Conservation (phyloP, 345 rosid species). For the Carallia brachiata region DNA sequence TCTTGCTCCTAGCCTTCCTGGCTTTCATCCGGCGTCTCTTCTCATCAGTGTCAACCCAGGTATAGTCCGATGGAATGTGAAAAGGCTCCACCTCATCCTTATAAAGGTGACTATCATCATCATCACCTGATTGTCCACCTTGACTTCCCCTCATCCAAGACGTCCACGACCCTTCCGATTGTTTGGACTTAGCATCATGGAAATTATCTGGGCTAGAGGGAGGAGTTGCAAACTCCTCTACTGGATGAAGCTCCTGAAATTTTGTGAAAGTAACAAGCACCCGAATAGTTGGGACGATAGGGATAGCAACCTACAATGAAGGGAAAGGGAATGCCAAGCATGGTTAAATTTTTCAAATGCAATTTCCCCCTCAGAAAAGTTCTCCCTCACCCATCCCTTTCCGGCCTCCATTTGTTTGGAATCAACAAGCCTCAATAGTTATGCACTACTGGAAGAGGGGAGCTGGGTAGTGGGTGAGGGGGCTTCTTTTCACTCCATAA, state of each 20-base stretch:
- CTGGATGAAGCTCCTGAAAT: slow-evolving; percentile 86
- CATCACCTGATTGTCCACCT: slow-evolving; percentile 69
- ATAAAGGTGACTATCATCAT: slow-evolving; percentile 60
- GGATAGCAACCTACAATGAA: slow-evolving; percentile 78
- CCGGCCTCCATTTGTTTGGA: too few species aligned
- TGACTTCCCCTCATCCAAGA: slow-evolving; percentile 92
- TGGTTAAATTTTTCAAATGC: too few species aligned
- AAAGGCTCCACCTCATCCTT: slow-evolving; percentile 87
- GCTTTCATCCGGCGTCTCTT: slow-evolving; percentile 92
- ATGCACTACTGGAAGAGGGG: background rate
- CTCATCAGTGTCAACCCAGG: slow-evolving; percentile 89
- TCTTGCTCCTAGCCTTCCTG: slow-evolving; percentile 84
- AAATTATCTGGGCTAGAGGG: slow-evolving; percentile 87
- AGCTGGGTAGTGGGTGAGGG: too few species aligned
- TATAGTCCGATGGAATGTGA: slow-evolving; percentile 70
- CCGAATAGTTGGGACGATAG: slow-evolving; percentile 87
- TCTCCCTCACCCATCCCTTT: too few species aligned
- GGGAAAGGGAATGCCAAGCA: background rate
- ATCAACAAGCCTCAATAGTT: background rate
- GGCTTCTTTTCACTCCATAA: too few species aligned
- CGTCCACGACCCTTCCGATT: slow-evolving; percentile 81
- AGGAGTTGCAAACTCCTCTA: slow-evolving; percentile 85
- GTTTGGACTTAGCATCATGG: slow-evolving; percentile 82
- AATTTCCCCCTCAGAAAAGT: too few species aligned
- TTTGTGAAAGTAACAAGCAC: slow-evolving; percentile 94